phyloP scores from a whole-genome alignment of 495 filamentous ascomycete species.

The Tuber calosporum region DNA sequence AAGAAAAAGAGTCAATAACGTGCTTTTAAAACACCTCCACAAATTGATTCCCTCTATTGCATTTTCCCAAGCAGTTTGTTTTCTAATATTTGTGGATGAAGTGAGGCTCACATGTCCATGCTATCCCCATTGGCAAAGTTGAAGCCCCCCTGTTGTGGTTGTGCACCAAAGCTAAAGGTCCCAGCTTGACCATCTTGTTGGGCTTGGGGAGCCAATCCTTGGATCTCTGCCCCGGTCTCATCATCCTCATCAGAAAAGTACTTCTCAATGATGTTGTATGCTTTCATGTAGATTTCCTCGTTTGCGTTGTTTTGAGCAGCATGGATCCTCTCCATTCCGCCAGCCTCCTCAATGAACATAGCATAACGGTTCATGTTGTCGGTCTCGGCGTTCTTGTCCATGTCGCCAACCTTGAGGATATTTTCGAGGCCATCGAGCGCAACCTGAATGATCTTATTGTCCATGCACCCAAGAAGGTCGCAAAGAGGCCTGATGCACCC shows the following conservation, averaged over 20 bases:
- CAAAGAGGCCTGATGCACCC: slow-evolving; percentile 97
- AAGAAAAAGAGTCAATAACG: slow-evolving; percentile 1
- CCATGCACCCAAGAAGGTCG: slow-evolving; percentile 90
- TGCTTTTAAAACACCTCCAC: not conserved
- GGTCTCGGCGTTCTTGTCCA: slow-evolving; percentile 85
- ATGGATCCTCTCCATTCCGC: slow-evolving; percentile 99
- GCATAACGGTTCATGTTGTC: slow-evolving; percentile 91
- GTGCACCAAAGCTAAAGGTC: slow-evolving; percentile 78
- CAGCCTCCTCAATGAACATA: slow-evolving; percentile 96
- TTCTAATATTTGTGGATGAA: not conserved
- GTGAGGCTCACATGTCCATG: slow-evolving; percentile 90
- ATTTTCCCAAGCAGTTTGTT: slow-evolving; percentile 2
- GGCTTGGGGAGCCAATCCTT: slow-evolving; percentile 59
- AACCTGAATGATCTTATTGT: slow-evolving; percentile 99
- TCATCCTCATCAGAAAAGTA: slow-evolving; percentile 99
- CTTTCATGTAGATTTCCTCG: slow-evolving; percentile 99
- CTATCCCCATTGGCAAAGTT: slow-evolving; percentile 91
- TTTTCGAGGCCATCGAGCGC: slow-evolving; percentile 98
- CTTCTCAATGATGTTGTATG: slow-evolving; percentile 99
- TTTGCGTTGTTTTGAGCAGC: slow-evolving; percentile 99
- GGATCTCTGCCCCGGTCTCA: slow-evolving; percentile 50
- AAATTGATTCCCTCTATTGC: slow-evolving; percentile 4
- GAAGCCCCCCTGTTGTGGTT: slow-evolving; percentile 72
- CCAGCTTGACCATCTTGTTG: slow-evolving; percentile 47
- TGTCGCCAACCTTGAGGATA: slow-evolving; percentile 97